Base-by-base conservation (phyloP, 2,329 filamentous ascomycete genomes). In the Aspergillus niger region DNA sequence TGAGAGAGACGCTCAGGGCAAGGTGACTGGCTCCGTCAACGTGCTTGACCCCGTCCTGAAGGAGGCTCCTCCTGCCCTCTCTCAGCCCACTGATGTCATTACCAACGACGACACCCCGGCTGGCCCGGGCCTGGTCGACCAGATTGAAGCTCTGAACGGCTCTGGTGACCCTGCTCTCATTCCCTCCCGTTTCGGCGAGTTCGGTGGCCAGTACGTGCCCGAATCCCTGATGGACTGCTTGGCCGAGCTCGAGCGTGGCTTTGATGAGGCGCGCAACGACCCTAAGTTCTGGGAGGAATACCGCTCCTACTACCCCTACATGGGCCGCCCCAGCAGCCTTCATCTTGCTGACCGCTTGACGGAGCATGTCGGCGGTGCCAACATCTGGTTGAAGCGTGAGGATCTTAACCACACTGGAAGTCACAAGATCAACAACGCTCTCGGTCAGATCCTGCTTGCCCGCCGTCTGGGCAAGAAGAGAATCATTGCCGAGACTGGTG, bases 361-460 rank as follows among this genome's bases (percentile, higher is more conserved):
- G 0, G 89, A 96, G 73, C 82, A 94, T 71, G 92, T 91, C 51
- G 92, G 92, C 24, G 95, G 95, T 62, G 94, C 95, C 52, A 96
- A 92, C 73, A 96, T 99, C 81, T 99, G 94, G 89, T 81, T 99
- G 68, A 99, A 99, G 85, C 88, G 95, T 70, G 95, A 99, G 80
- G 95, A 99, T 75, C 82, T 98, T 59, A 98, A 98, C 79, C 95
- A 99, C 76, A 98, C 95, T 8, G 95, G 95, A 67, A 96, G 91
- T 64, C 95, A 99, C 84, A 99, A 99, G 85, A 98, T 99, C 83
- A 99, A 99, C 83, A 99, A 99, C 72, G 95, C 95, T 0, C 82
- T 99, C 8, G 95, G 95, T 2, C 95, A 99, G 77, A 88, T 97
- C 52, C 85, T 99, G 13, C 81, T 99, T 41, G 95, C 95, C 1